Base-by-base conservation (phyloP, 768 basidiomycete genomes). In the Auriscalpium orientale region DNA sequence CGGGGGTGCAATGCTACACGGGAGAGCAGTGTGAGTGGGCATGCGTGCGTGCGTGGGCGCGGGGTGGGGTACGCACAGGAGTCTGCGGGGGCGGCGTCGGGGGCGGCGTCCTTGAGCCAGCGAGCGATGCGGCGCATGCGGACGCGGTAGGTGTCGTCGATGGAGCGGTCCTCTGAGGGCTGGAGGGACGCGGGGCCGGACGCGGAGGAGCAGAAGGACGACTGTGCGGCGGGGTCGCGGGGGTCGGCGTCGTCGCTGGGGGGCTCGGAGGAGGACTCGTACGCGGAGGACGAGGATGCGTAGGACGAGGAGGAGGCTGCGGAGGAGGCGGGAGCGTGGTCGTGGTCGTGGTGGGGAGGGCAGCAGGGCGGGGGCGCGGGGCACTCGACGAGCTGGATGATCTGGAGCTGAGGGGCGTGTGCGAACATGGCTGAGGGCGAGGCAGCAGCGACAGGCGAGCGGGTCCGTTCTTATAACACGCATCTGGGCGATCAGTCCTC, bases 191-290 rank as follows among this genome's bases (percentile, higher is more conserved):
- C 48, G 34, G 46, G 49, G 56, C 65, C 21, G 67, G 74, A 57
- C 60, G 80, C 80, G 18, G 86, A 89, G 18, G 87, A 89, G 74
- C 87, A 89, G 60, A 88, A 89, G 0, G 85, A 87, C 0, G 81
- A 77, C 67, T 76, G 76, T 22, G 68, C 71, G n/a, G 67, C 68
- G 60, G 79, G 78, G 58, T 62, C 62, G 35, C 66, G 65, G n/a
- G 79, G 79, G 44, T 59, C 62, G 46, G 62, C 64, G 46, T 69
- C 70, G 8, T 63, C 59, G 50, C 62, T 16, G 44, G 46, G 44
- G 35, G 33, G 66, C 43, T 54, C 56, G 18, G 58, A 57, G 1
- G 56, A 76, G 67, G 59, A 72, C 66, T 62, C 68, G 0, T 76
- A 68, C 6, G 64, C 71, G 13, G 72, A 72, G 28, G 68, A 70